Evolutionary conservation across 805 yeast genomes (phyloP), one percentile per base, ranked within the genome.

Genomic region (Priceomyces carsonii): DNA sequence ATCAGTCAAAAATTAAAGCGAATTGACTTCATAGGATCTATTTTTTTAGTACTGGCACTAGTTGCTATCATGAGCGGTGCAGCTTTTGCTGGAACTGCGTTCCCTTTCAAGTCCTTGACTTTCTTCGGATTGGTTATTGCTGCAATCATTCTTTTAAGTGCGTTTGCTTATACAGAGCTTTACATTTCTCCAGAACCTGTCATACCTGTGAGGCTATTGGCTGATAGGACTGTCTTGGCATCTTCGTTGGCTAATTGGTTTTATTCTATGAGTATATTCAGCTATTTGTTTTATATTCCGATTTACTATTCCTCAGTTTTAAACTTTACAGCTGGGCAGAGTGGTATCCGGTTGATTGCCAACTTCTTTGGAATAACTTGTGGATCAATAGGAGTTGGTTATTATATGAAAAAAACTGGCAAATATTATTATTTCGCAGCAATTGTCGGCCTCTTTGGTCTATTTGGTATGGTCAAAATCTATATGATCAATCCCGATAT

Each of bases 231-330:
- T 0, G 73, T 85, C 12, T 53, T 80, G 20, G 71, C 80, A 8
- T 78, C 85, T 0, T 78, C 86, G 0, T 59, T 84, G 36, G 71
- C 82, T 29, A 82, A 80, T 55, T 78, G 85, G 77, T 79, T 84
- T 45, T 67, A 72, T 55, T 77, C 86, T 5, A 85, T 85, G 83
- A 69, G 78, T 1, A 71, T 74, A 14, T 83, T 74, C 53, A 65
- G 87, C 1, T 69, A 71, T 44, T 53, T 85, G 34, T 86, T 71
- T 59, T 85, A 80, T 57, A 69, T 80, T 4, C 95, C 95, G 1
- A 69, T 87, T 14, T 83, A 69, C 49, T 79, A 75, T 56, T 60
- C 74, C 13, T 61, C 84, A 0, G 84, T 78, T 2, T 52, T 70
- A 41, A 70, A 68, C n/a, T 54, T 75, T 24, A 51, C 74, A 2